A percentile compares a stretch with the other conserved stretches of the same genome.
These are phyloP conservation scores for Hygrophoropsis aurantiaca DNA, from an alignment of 768 basidiomycete species.

Conservation along the genomic window DNA sequence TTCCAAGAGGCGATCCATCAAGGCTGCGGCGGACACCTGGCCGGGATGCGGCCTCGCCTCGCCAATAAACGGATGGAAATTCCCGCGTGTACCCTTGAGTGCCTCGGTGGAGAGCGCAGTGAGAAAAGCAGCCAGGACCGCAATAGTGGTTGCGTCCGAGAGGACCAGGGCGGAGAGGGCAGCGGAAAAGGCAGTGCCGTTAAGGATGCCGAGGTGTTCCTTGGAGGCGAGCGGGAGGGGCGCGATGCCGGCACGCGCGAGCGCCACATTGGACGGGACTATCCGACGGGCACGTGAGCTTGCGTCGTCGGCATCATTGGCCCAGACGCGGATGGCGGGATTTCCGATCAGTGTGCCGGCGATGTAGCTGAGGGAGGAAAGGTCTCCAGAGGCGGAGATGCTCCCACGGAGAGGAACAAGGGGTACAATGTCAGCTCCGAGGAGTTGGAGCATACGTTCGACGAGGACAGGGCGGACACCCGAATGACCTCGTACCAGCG, in stretches of 20 bases:
- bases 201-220: conserved; percentile 78
- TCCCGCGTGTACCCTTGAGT: conserved; percentile 67
- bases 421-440: conserved; percentile 71
- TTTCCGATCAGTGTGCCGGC: conserved; percentile 81
- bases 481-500: conserved; percentile 84
- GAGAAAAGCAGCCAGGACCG: conserved; percentile 55
- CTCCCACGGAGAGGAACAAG: conserved; percentile 82
- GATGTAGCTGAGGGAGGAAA: conserved; percentile 81
- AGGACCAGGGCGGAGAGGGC: conserved; percentile 75
- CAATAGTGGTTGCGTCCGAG: conserved; percentile 68
- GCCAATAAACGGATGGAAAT: conserved; percentile 77
- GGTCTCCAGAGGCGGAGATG: conserved; percentile 81
- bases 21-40: conserved; percentile 42
- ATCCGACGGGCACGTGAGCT: conserved; percentile 26
- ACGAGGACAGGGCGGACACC: conserved; percentile 82
- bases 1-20: not conserved
- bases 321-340: conserved; percentile 72
- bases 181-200: conserved; percentile 85
- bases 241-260: conserved; percentile 56
- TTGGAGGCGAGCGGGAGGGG: conserved; percentile 72
- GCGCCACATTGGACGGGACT: conserved; percentile 41
- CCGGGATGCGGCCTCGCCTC: conserved; percentile 81
- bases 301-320: conserved; percentile 32
- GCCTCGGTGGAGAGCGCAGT: conserved; percentile 88
- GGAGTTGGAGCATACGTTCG: conserved; percentile 72